Evolutionary conservation across 768 basidiomycete species (phyloP), one percentile per base, ranked within the genome.

Genomic region (Lentinula boryana): DNA sequence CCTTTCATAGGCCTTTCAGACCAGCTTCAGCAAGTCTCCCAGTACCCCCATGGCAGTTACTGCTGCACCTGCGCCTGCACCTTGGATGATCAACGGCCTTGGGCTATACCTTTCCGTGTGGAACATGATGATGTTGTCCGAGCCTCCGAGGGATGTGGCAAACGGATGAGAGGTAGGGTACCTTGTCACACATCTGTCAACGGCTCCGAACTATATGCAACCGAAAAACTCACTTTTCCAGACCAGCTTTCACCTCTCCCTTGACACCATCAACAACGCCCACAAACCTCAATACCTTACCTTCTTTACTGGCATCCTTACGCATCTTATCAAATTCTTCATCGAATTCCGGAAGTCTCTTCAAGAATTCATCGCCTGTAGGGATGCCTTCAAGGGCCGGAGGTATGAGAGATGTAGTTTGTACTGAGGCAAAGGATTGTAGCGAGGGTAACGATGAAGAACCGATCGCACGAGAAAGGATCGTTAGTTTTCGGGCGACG

Each of bases 21-120:
- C 69, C 33, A 84, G 67, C 69, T 83, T 90, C 69, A 98, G 72
- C 57, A 95, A 74, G 69, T 98, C 96, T 51, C 90, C 87, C 65
- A 96, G 80, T 15, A 98, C 95, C 7, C 97, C 97, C 93, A 98
- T 98, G 0, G 97, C 97, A 35, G 97, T 99, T 13, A 98, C 96
- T 27, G 90, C 94, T 1, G 94, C 94, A n/a, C 97, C 97, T 0
- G 97, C 97, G 2, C 97, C 97, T 0, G 95, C 88, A 54, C 97
- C 97, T 68, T 98, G 96, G 36, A 99, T 82, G 62, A 98, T 92
- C 60, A 99, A 77, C 1, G 97, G 96, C 44, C 94, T 77, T 7
- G 87, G 82, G 2, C 88, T 86, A 69, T 99, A 99, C 44, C 97
- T 81, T 68, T 91, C 87, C 0, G 96, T 98, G 70, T 93, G 90